phyloP scores from a whole-genome alignment of 257 asterid species.

The Nicotiana benthamiana region DNA sequence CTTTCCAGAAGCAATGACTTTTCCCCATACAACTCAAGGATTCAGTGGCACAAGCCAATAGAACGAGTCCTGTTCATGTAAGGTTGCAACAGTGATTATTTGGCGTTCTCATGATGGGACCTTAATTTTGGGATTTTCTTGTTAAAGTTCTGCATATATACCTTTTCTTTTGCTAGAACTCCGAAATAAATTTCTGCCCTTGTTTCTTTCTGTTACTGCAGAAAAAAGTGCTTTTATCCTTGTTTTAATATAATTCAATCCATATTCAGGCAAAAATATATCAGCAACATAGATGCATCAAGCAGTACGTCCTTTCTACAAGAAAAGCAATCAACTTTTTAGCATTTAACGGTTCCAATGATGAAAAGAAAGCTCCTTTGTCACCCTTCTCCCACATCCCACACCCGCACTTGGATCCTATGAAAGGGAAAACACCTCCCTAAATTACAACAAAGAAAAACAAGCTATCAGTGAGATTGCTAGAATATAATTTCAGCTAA shows the following conservation, averaged over 20 bases:
- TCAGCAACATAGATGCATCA: not conserved
- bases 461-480: not conserved
- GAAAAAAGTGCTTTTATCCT: not conserved
- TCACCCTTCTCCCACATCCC: not conserved
- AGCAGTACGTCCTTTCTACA: not conserved
- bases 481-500: not conserved
- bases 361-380: not conserved
- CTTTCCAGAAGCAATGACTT: not conserved
- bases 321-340: not conserved
- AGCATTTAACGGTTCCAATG: not conserved
- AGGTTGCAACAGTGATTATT: not conserved
- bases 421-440: not conserved
- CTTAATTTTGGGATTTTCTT: not conserved
- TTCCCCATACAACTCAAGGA: not conserved
- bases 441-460: not conserved
- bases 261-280: not conserved
- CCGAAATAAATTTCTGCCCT: not conserved
- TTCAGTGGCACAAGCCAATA: no score
- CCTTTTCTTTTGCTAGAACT: not conserved
- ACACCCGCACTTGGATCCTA: not conserved
- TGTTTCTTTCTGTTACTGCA: not conserved
- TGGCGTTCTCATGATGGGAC: not conserved
- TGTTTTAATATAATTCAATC: not conserved
- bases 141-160: not conserved
- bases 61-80: not conserved